A percentile compares a stretch with the other conserved stretches of the same genome.
phyloP scores from a whole-genome alignment of 306 rosid genomes.

The Sicyos baderoa region DNA sequence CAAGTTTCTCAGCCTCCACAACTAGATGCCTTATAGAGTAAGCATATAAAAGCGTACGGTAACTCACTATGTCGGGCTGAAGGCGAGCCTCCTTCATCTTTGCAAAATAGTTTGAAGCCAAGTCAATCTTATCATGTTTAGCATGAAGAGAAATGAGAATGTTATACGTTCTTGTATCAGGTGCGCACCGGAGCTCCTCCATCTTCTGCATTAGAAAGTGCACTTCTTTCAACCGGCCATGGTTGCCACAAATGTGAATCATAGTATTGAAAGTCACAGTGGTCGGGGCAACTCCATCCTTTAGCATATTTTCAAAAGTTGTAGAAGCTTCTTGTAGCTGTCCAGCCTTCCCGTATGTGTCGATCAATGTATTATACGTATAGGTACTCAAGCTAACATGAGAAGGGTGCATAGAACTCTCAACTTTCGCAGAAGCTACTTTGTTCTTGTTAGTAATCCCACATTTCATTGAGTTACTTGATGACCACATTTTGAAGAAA shows the following conservation, averaged over 20 bases:
- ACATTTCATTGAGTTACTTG: conserved; percentile 26
- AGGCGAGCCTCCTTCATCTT: conserved; percentile 53
- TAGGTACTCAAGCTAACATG: conserved; percentile 40
- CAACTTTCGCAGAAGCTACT: conserved; percentile 20
- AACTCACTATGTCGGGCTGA: conserved; percentile 56
- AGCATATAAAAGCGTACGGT: conserved; percentile 58
- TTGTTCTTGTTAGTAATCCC: conserved; percentile 11
- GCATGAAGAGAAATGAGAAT: conserved; percentile 53
- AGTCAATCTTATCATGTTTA: conserved; percentile 43
- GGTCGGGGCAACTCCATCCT: conserved; percentile 64
- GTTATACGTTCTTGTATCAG: conserved; percentile 65
- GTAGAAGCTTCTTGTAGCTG: conserved; percentile 47
- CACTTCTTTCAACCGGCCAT: conserved; percentile 44
- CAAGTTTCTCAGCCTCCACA: conserved; percentile 44
- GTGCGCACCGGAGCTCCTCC: conserved; percentile 55
- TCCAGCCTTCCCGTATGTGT: conserved; percentile 66
- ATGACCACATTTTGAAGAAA: conserved; percentile 67
- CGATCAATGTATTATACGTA: conserved; percentile 60
- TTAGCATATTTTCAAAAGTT: conserved; percentile 66
- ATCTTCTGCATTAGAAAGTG: conserved; percentile 47
- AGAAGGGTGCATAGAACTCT: conserved; percentile 19
- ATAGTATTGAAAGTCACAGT: conserved; percentile 71
- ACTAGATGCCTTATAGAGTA: conserved; percentile 70
- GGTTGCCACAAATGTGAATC: conserved; percentile 73
- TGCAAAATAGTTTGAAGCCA: conserved; percentile 46